Evolutionary conservation across 169 alveolate genomes (phyloP), one percentile per base, ranked within the genome.

Genomic region (Condylostoma magnum): DNA sequence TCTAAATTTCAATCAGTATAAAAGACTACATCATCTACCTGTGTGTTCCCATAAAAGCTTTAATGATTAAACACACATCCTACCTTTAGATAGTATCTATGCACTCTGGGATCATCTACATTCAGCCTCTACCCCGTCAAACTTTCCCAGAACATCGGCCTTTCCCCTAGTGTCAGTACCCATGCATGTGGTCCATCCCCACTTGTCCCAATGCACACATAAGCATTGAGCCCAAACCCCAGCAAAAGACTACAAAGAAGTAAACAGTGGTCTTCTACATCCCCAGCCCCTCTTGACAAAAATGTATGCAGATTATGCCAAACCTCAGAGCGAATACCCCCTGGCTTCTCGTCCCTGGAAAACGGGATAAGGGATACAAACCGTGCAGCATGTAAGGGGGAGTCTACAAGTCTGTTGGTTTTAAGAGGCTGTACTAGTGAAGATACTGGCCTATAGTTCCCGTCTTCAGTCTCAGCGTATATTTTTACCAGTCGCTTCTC

Each of bases 351-450:
- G 4, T 65, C 48, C 48, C 91, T 72, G 54, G 69, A 72, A 79
- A 80, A 80, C 15, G 91, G 92, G 27, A 85, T 71, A 33, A 85
- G 53, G 27, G 73, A 25, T 4, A 85, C 89, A 68, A 80, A 80
- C 47, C 89, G 54, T 2, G 89, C 80, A 0, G 92, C 89, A 52
- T 80, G 89, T 25, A 53, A 37, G 6, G 92, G 92, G 12, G 92
- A 67, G n/a, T 76, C 81, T 18, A 80, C 51, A 6, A 67, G n/a
- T 47, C 84, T 67, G 37, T 69, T 81, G 30, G 85, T 80, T 30
- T 57, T 43, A 52, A 80, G 33, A 2, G 87, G 86, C 50, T 66
- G 58, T 4, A 85, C 71, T 27, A 85, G 47, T 0, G 91, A 76
- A 41, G 76, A 47, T 4, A 69, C 79, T 38, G 91, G 91, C 55